Conservation (phyloP, 108 stramenopile genomes). For the Nitzschia sp. region DNA sequence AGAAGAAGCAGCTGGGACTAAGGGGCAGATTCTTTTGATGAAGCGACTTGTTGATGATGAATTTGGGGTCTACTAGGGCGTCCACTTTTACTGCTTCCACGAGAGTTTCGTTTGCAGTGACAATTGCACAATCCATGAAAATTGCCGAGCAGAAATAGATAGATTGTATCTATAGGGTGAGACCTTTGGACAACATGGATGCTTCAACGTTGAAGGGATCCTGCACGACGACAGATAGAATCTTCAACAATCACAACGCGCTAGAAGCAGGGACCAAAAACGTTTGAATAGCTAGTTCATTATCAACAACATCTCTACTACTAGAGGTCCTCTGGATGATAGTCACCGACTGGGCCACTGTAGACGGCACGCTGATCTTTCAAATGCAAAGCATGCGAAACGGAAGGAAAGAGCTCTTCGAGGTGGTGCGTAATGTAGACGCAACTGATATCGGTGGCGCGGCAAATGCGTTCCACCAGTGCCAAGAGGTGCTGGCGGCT, state of each 20-base stretch:
- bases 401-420: constrained; percentile 55
- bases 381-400: constrained; percentile 56
- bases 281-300: too few species aligned
- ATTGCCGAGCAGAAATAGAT: too few species aligned
- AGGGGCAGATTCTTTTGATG: not conserved
- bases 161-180: too few species aligned
- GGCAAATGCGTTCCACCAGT: constrained; percentile 59
- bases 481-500: constrained; percentile 54
- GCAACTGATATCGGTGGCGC: constrained; percentile 58
- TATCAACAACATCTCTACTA: too few species aligned
- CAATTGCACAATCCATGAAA: too few species aligned
- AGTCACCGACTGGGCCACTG: constrained; percentile 20
- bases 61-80: not conserved
- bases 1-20: constrained; percentile 13
- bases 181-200: too few species aligned
- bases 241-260: too few species aligned
- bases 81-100: too few species aligned
- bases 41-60: not conserved
- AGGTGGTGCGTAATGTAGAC: constrained; percentile 80
- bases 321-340: constrained; percentile 27
- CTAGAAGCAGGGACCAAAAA: too few species aligned
- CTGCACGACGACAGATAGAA: too few species aligned
- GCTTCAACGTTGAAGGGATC: too few species aligned
- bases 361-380: constrained; percentile 51
- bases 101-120: too few species aligned